Evolutionary conservation across 2,329 filamentous ascomycete genomes (phyloP), one percentile per base, ranked within the genome.

Genomic region (Fusarium sp.): DNA sequence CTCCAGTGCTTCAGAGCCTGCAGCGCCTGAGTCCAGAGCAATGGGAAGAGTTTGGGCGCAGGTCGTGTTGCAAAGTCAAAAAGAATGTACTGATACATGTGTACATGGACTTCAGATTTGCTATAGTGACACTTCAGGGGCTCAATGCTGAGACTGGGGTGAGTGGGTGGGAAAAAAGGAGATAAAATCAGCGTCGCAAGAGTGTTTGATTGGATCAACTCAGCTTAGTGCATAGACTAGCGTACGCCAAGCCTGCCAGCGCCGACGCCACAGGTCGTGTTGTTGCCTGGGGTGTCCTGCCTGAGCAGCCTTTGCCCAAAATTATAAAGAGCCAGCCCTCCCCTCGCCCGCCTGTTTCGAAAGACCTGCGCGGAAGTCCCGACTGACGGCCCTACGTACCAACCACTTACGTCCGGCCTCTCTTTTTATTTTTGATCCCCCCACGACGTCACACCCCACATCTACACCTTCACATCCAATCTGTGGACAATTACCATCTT

Each of bases 311-410:
- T 75, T 73, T 69, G 75, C 72, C 70, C 79, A 87, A 86, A 87
- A 87, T 84, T 88, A 88, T 88, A 88, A 88, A 83, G 83, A 87
- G 82, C 79, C 78, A 80, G 80, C 80, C 83, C 83, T 85, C 86
- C 86, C 87, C 86, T 87, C 84, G 81, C 83, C 82, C 83, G 78
- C 80, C 79, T 80, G 81, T 84, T 85, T 83, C 79, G 81, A 82
- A 79, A 80, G 79, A 84, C 82, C 83, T 83, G 86, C 83, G 85
- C 83, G 85, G 86, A 88, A 87, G 83, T 84, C 82, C 84, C 85
- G 85, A 88, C 85, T 84, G 81, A 84, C 83, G 84, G 85, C 85
- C 85, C 79, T 86, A 83, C 84, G 84, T 85, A 86, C 80, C 81
- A 81, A 79, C 82, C 81, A 80, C 80, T 80, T 80, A 80, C 84